A percentile compares a stretch with the other conserved stretches of the same genome.
These are phyloP conservation scores for Melaleuca quinquenervia DNA, from an alignment of 345 rosid species.

Conservation along the genomic window DNA sequence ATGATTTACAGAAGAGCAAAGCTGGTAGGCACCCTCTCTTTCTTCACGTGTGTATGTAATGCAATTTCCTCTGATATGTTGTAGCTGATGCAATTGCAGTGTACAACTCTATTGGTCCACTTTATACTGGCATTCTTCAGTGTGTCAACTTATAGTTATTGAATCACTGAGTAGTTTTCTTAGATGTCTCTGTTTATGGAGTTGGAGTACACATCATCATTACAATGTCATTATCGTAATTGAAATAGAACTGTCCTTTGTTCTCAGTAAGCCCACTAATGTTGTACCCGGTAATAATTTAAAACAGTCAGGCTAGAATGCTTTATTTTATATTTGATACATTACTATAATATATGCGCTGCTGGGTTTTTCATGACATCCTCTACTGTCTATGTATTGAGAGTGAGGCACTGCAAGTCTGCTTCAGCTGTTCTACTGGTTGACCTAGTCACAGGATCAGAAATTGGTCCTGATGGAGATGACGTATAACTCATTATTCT, in stretches of 20 bases:
- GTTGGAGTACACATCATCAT: background rate
- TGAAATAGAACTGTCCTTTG: background rate
- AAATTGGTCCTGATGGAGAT: background rate
- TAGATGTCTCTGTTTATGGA: background rate
- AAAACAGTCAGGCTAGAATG: background rate
- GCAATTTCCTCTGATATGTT: background rate
- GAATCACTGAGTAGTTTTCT: background rate
- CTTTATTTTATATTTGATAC: background rate
- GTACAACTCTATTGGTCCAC: background rate
- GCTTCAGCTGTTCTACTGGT: background rate
- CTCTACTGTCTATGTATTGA: background rate
- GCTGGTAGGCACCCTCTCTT: conserved; percentile 20
- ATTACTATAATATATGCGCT: background rate
- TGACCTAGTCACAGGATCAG: background rate
- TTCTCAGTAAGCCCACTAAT: background rate
- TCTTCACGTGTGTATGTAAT: background rate
- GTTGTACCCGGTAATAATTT: background rate
- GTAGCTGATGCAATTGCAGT: background rate
- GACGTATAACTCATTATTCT: background rate
- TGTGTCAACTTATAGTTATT: background rate
- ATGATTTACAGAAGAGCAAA: conserved; percentile 12
- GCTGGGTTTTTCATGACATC: background rate
- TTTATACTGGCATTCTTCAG: background rate
- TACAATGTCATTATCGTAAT: background rate
- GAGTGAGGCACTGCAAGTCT: background rate